These are phyloP conservation scores for Phytophthora citricola DNA, from an alignment of 352 stramenopile genomes.

Conservation along the genomic window DNA sequence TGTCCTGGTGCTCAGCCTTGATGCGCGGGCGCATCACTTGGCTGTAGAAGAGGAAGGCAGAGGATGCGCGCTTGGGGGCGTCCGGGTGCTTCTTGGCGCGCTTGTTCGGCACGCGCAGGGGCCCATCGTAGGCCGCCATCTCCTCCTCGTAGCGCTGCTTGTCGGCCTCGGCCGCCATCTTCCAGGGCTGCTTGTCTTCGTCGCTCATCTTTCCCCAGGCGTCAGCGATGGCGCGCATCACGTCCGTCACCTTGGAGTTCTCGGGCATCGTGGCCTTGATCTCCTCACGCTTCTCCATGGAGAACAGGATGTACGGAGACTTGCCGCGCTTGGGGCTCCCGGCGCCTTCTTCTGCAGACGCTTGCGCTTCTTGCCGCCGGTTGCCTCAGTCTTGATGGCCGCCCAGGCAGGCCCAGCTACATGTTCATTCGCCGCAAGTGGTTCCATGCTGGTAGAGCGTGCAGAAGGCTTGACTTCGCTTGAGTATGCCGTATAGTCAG, in stretches of 20 bases:
- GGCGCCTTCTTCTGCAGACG: slow-evolving; percentile 91
- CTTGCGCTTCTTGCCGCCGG: slow-evolving; percentile 88
- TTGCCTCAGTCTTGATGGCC: slow-evolving; percentile 58
- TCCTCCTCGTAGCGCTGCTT: slow-evolving; percentile 95
- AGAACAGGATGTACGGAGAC: slow-evolving; percentile 93
- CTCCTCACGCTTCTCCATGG: slow-evolving; percentile 92
- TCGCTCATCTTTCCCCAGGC: slow-evolving; percentile 90
- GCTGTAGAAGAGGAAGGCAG: slow-evolving; percentile 95
- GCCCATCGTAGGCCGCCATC: slow-evolving; percentile 93
- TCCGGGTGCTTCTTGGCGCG: slow-evolving; percentile 95
- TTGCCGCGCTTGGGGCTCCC: slow-evolving; percentile 89
- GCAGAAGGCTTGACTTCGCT: slow-evolving; percentile 56
- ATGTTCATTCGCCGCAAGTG: slow-evolving; percentile 71
- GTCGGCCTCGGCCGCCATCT: slow-evolving; percentile 91
- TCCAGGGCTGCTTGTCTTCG: slow-evolving; percentile 94
- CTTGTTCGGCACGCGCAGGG: slow-evolving; percentile 93
- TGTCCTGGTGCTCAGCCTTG: slow-evolving; percentile 93
- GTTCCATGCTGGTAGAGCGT: slow-evolving; percentile 59
- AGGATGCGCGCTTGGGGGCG: slow-evolving; percentile 94
- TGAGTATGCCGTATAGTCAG: slow-evolving; percentile 89
- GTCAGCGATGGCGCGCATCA: slow-evolving; percentile 93
- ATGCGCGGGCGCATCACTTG: slow-evolving; percentile 90
- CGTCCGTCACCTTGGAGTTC: slow-evolving; percentile 91
- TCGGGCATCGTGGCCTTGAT: slow-evolving; percentile 88
- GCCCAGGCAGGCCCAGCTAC: slow-evolving; percentile 60